Conservation (phyloP, 257 asterid genomes). For the Rehmannia glutinosa region DNA sequence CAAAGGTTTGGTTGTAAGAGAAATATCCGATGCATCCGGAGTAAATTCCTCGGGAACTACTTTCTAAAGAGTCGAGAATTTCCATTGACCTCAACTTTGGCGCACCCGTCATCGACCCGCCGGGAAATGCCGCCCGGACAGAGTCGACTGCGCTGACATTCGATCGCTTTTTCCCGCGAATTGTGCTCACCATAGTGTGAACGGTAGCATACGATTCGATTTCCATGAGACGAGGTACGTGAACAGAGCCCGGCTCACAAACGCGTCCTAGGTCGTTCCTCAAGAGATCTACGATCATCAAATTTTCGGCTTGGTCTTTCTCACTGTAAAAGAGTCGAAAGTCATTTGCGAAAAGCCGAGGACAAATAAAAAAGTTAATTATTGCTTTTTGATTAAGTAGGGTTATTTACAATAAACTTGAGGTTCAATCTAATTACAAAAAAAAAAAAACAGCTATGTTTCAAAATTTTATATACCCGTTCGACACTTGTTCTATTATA, state of each 20-base stretch:
- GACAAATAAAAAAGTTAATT: not conserved
- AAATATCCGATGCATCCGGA: slow-evolving; percentile 94
- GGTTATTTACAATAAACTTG: too few species aligned
- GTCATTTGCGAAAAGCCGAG: not conserved
- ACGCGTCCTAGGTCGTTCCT: slow-evolving; percentile 98
- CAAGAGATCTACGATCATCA: slow-evolving; percentile 95
- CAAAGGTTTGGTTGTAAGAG: slow-evolving; percentile 86
- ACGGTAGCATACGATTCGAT: slow-evolving; percentile 91
- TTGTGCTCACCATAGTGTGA: slow-evolving; percentile 97
- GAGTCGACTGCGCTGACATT: slow-evolving; percentile 65
- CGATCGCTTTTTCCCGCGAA: slow-evolving; percentile 61
- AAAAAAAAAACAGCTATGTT: too few species aligned
- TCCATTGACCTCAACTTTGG: slow-evolving; percentile 96
- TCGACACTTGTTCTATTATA: too few species aligned
- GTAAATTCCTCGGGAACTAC: slow-evolving; percentile 81
- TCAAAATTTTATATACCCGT: too few species aligned
- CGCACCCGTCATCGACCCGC: slow-evolving; percentile 99
- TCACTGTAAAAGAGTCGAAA: slow-evolving; percentile 45
- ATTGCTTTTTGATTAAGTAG: too few species aligned
- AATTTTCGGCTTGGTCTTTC: slow-evolving; percentile 96
- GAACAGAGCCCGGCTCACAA: slow-evolving; percentile 92
- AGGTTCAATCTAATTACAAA: too few species aligned
- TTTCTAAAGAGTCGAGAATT: slow-evolving; percentile 81
- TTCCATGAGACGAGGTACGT: slow-evolving; percentile 94
- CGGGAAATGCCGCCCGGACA: slow-evolving; percentile 90